Evolutionary conservation across 1,284 basidiomycete species (phyloP).

Genomic region (Austroboletus novae-zelandiae): DNA sequence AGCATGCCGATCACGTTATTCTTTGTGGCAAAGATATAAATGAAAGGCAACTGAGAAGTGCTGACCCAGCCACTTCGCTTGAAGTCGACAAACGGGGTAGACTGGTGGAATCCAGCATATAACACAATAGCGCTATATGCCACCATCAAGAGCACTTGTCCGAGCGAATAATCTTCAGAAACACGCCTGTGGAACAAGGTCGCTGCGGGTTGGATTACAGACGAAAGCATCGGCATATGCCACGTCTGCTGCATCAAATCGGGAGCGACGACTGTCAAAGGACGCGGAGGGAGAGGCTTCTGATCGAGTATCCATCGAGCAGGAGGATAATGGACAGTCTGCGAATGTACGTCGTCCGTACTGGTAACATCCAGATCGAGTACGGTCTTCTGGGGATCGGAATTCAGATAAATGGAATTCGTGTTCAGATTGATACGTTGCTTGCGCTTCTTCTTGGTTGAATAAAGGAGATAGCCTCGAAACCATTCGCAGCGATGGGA

Average conservation of each 20-base stretch:
- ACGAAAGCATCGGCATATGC: slow-evolving; percentile 45
- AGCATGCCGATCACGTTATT: slow-evolving; percentile 66
- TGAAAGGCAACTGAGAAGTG: slow-evolving; percentile 67
- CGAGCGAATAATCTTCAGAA: slow-evolving; percentile 49
- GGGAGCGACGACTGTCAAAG: slow-evolving; percentile 14
- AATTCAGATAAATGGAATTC: slow-evolving; percentile 20
- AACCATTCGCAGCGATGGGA: slow-evolving; percentile 44
- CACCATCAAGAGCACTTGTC: slow-evolving; percentile 46
- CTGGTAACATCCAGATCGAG: slow-evolving; percentile 19
- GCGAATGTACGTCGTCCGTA: slow-evolving; percentile 12
- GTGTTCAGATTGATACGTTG: slow-evolving; percentile 21
- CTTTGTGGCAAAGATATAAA: slow-evolving; percentile 70
- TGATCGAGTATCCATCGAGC: slow-evolving; percentile 8
- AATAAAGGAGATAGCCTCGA: slow-evolving; percentile 44
- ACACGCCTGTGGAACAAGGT: slow-evolving; percentile 40
- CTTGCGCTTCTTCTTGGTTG: slow-evolving; percentile 6
- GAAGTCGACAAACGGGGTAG: slow-evolving; percentile 55
- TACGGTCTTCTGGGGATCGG: slow-evolving; percentile 16
- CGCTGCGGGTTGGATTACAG: slow-evolving; percentile 40
- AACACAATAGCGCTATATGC: slow-evolving; percentile 47
- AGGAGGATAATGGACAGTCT: neutral
- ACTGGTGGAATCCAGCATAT: slow-evolving; percentile 50
- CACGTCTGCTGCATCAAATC: slow-evolving; percentile 30
- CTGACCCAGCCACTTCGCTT: slow-evolving; percentile 61
- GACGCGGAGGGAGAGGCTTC: slow-evolving; percentile 15